Percentiles rank a stretch among this genome's conserved stretches.
Evolutionary conservation across 2,329 filamentous ascomycete genomes (phyloP).

Genomic region (Parastagonospora avenae): DNA sequence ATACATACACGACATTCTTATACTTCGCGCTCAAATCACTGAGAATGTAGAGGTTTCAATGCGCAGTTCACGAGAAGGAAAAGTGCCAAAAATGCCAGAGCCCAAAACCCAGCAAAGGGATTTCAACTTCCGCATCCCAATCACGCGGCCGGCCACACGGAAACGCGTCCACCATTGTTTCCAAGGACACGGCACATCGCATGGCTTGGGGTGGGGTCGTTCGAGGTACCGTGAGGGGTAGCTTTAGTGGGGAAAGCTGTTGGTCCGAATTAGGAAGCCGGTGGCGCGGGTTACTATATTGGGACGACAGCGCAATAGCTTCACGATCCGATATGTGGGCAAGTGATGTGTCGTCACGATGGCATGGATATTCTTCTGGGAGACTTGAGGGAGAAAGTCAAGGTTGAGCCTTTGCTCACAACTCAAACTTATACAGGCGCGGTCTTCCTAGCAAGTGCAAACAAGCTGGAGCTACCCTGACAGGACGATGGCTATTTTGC

Average conservation of each 20-base stretch:
- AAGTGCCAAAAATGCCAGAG: neutral
- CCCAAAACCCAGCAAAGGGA: neutral
- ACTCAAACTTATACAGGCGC: too few species aligned
- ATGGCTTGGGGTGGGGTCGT: constrained; percentile 3
- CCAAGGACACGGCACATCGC: neutral
- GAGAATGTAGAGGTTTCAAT: neutral
- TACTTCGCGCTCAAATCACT: neutral
- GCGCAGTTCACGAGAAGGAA: too few species aligned
- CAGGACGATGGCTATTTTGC: too few species aligned
- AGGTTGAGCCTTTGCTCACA: too few species aligned
- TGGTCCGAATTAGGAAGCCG: neutral
- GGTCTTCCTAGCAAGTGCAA: too few species aligned
- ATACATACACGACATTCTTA: constrained; percentile 5
- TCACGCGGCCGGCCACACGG: neutral
- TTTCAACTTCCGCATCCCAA: neutral
- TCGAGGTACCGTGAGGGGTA: constrained; percentile 1
- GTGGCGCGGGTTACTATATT: neutral
- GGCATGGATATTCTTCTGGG: too few species aligned
- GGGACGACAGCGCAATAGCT: too few species aligned
- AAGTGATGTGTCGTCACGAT: too few species aligned
- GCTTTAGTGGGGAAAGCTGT: neutral
- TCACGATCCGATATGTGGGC: too few species aligned
- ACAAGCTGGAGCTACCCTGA: too few species aligned
- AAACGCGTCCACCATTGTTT: neutral
- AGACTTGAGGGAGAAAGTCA: too few species aligned